Conservation (phyloP, 345 rosid genomes). For the Clausena lansium region DNA sequence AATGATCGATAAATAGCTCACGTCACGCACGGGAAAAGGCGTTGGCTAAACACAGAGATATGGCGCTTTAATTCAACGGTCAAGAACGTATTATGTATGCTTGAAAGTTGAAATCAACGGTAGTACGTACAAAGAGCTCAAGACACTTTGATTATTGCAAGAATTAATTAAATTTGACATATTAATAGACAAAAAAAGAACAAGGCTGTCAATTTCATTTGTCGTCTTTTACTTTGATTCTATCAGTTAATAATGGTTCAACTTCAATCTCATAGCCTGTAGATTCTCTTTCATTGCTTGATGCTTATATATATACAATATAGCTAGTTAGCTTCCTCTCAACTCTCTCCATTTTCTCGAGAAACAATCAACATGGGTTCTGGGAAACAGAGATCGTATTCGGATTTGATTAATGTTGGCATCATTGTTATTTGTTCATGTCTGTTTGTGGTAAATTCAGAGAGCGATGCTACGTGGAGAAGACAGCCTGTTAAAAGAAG, state of each 20-base stretch:
- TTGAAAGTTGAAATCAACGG: neutral
- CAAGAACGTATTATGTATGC: neutral
- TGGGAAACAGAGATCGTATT: constrained; percentile 7
- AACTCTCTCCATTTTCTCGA: neutral
- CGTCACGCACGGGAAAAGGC: neutral
- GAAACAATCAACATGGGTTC: constrained; percentile 10
- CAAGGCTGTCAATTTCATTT: neutral
- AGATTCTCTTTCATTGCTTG: neutral
- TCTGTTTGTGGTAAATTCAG: neutral
- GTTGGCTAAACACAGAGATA: neutral
- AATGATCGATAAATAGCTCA: neutral
- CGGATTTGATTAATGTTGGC: neutral
- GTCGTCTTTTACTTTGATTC: neutral
- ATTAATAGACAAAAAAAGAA: no score
- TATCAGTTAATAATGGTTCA: neutral
- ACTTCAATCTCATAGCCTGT: neutral
- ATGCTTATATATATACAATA: neutral
- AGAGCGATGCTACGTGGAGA: neutral
- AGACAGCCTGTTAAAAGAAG: neutral
- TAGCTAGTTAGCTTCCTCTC: neutral
- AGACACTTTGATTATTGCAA: no score
- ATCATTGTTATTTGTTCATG: constrained; percentile 2
- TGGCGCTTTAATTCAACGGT: neutral
- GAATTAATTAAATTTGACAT: no score
- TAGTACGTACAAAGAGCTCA: no score